Base-by-base conservation (phyloP, 1,139 yeast genomes). In the Candida frijolesensis region DNA sequence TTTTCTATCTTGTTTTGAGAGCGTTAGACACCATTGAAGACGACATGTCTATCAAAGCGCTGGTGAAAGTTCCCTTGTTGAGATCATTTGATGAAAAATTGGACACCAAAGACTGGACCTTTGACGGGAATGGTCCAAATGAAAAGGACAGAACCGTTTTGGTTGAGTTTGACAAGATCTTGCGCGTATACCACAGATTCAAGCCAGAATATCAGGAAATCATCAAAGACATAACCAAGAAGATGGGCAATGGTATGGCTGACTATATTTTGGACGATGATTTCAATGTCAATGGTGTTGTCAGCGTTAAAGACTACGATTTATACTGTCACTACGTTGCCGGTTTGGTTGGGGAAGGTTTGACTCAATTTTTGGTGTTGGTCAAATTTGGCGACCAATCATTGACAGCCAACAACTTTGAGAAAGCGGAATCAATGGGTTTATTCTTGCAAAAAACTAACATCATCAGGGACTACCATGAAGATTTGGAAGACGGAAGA, bases 181-280 rank as follows among this genome's bases (percentile, higher is more conserved):
- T 92, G 61, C 62, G 70, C 9, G 96, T 90, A 64, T 91, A 78
- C 68, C 91, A 87, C 64, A 76, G 76, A 55, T 78, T 94, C 61
- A 84, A 85, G 62, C 84, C 90, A 3, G 84, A 79, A 54, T 92
- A 90, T 67, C 95, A 87, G 70, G 87, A 80, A 50, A 86, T 92
- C 41, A 83, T 94, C 59, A 80, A 79, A 59, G 89, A 87, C 54
- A 89, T 90, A 60, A 84, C 97, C 47, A 62, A 74, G 49, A 79
- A 85, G 65, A 94, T 94, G 99, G 98, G 98, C 50, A 85, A 89
- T 58, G 99, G 99, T 51, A 94, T 94, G 99, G 98, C 98, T 30
- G 94, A 89, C 62, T 94, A 92, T 68, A 86, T 90, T 51, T 76
- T 82, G 61, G 86, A 89, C 62, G 95, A 87, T 50, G 79, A 84